Conservation (phyloP, 805 yeast species). For the Saturnispora mendoncae region DNA sequence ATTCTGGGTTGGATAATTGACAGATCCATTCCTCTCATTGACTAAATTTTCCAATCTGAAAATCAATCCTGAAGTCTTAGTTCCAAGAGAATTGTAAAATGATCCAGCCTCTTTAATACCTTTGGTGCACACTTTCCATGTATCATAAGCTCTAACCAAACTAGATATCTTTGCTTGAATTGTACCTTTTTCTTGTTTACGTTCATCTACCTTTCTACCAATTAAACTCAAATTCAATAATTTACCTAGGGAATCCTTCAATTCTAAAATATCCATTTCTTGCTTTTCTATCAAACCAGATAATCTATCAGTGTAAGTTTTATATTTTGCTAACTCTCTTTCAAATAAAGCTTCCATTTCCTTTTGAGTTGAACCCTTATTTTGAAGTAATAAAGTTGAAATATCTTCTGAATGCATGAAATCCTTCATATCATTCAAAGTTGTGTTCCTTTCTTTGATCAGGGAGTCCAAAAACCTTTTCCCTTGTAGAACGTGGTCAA, state of each 20-base stretch:
- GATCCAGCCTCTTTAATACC: slow-evolving; percentile 55
- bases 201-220: slow-evolving; percentile 37
- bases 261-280: slow-evolving; percentile 34
- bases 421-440: slow-evolving; percentile 56
- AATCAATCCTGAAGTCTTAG: slow-evolving; percentile 30
- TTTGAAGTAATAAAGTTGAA: slow-evolving; percentile 61
- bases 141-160: slow-evolving; percentile 41
- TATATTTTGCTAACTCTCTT: slow-evolving; percentile 69
- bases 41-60: slow-evolving; percentile 14
- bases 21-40: not conserved
- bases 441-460: slow-evolving; percentile 52
- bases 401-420: slow-evolving; percentile 78
- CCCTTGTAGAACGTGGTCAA: slow-evolving; percentile 46
- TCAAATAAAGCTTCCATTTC: slow-evolving; percentile 45
- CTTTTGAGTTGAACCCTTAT: slow-evolving; percentile 41
- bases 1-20: not conserved
- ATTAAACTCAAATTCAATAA: slow-evolving; percentile 38
- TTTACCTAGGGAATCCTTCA: slow-evolving; percentile 38
- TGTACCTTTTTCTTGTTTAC: slow-evolving; percentile 32
- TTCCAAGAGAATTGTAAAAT: slow-evolving; percentile 41
- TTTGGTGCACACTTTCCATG: slow-evolving; percentile 48
- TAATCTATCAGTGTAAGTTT: slow-evolving; percentile 55
- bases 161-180: slow-evolving; percentile 32
- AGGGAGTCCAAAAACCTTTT: slow-evolving; percentile 54
- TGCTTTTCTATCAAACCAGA: slow-evolving; percentile 65